phyloP scores from a whole-genome alignment of 108 stramenopile genomes.

The Bacterosira constricta region DNA sequence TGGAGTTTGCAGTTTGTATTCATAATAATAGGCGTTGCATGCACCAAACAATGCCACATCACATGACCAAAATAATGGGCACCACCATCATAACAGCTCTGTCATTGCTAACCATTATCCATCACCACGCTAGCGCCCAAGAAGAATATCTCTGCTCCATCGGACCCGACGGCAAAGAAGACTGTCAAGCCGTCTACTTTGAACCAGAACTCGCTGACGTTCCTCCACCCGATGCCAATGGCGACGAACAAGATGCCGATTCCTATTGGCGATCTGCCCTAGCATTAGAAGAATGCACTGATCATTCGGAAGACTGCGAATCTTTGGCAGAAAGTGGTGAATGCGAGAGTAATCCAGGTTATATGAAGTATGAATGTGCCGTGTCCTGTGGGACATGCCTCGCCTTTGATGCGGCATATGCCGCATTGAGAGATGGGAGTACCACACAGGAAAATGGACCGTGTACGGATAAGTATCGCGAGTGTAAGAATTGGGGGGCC shows the following conservation, averaged over 20 bases:
- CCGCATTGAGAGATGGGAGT: background rate
- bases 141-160: conserved; percentile 5
- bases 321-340: conserved; percentile 42
- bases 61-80: too few species aligned
- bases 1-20: too few species aligned
- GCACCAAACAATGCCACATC: too few species aligned
- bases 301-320: conserved; percentile 29
- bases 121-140: background rate
- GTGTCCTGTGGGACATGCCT: conserved; percentile 6
- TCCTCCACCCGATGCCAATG: background rate
- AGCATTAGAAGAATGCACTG: conserved; percentile 2
- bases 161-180: background rate
- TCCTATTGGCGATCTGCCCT: background rate
- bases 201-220: background rate
- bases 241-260: conserved; percentile 4
- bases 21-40: too few species aligned
- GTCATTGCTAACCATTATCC: too few species aligned
- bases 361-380: conserved; percentile 38
- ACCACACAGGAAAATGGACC: background rate
- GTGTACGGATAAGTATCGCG: conserved; percentile 23
- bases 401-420: background rate
- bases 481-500: conserved; percentile 28
- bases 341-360: conserved; percentile 52
- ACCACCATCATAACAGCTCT: too few species aligned
- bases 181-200: conserved; percentile 8